These are phyloP conservation scores for Breviolum minutum DNA, from an alignment of 73 alveolate genomes.

Conservation along the genomic window DNA sequence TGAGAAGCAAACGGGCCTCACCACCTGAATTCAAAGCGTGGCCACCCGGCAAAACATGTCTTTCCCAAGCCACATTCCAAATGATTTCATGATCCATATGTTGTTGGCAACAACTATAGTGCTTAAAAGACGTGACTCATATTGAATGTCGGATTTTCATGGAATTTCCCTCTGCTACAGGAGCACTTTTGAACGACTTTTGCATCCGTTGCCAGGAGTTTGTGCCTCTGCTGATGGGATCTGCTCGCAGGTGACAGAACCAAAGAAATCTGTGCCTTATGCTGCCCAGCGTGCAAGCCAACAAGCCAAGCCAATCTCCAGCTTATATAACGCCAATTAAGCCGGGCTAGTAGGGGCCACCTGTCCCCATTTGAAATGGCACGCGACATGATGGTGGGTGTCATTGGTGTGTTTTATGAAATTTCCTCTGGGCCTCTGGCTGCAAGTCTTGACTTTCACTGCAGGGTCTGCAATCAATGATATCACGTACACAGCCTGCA, in stretches of 20 bases:
- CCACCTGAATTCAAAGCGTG: not conserved
- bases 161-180: not conserved
- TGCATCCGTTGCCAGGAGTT: too few species aligned
- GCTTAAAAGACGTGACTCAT: not conserved
- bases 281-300: too few species aligned
- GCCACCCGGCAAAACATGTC: too few species aligned
- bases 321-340: too few species aligned
- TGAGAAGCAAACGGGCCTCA: constrained; percentile 38
- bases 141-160: not conserved
- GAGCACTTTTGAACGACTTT: not conserved
- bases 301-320: not conserved
- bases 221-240: constrained; percentile 82
- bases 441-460: constrained; percentile 59
- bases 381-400: too few species aligned
- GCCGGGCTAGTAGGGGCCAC: too few species aligned
- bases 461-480: constrained; percentile 62
- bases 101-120: not conserved
- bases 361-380: too few species aligned
- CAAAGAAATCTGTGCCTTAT: constrained; percentile 82
- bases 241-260: constrained; percentile 83
- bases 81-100: too few species aligned
- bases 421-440: not conserved
- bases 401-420: too few species aligned
- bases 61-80: too few species aligned
- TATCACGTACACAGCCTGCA: constrained; percentile 55